Evolutionary conservation across 306 rosid species (phyloP), one percentile per base, ranked within the genome.

Genomic region (Cicer cuneatum): DNA sequence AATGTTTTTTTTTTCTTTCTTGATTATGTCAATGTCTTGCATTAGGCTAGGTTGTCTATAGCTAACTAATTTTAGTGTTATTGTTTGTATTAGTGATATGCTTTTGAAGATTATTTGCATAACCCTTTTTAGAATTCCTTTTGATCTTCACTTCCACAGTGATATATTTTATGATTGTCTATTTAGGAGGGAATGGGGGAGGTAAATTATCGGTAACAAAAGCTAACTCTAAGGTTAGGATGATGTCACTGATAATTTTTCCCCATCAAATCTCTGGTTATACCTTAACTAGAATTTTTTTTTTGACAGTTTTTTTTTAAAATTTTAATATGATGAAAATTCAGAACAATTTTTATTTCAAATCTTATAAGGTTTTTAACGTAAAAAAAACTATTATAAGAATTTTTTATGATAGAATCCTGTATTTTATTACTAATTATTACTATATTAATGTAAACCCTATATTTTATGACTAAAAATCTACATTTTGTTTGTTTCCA

Each of bases 221-320:
- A 74, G 71, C 74, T 42, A 16, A 71, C 56, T 8, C 64, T 45
- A 68, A 81, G 35, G 33, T 65, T 41, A 29, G 37, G 46, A 16
- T 10, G 46, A 46, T 69, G 80, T 70, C 82, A 77, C 47, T 66
- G 76, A 14, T 75, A 16, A 66, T 67, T 46, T 42, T 5, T 43
- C 6, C 42, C 8, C 47, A 39, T 6, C 11, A 53, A 41, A 53
- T 51, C 43, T 53, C 35, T 48, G 54, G 7, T 12, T 13, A 45
- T 10, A 24, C 29, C 29, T 24, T 24, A 24, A 3, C 29, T 24
- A 24, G 2, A 24, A 24, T 2, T 24, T 24, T 24, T 24, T 24
- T 24, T 21, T 21, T 21, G 24, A 21, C 24, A 21, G 19, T 21
- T 21, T 1, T 21, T 21, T 21, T 21, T 21, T 21, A 24, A 2